Evolutionary conservation across 179 eudicot species (phyloP).

Genomic region (Corrigiola litoralis): DNA sequence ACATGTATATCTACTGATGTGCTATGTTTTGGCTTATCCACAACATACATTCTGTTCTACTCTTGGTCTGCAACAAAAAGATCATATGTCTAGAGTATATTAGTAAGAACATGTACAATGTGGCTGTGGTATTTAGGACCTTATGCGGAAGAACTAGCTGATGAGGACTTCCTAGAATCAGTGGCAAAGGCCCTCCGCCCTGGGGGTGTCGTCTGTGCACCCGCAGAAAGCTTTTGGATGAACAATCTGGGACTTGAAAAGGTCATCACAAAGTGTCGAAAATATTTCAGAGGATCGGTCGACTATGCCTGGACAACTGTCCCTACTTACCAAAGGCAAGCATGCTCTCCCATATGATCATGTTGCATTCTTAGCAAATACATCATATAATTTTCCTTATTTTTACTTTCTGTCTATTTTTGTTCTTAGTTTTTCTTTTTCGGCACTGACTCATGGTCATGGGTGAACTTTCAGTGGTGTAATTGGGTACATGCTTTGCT

Average conservation of each 20-base stretch:
- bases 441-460: background rate
- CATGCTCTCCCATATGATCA: background rate
- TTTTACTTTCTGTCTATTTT: too few species aligned
- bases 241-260: slow-evolving; percentile 4
- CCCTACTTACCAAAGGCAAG: slow-evolving; percentile 30
- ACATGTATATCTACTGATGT: too few species aligned
- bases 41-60: too few species aligned
- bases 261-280: slow-evolving; percentile 10
- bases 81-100: too few species aligned
- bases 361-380: too few species aligned
- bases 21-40: too few species aligned
- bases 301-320: slow-evolving; percentile 37
- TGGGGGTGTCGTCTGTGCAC: slow-evolving; percentile 35
- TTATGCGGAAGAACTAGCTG: slow-evolving; percentile 22
- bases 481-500: slow-evolving; percentile 41
- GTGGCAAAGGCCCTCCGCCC: slow-evolving; percentile 32
- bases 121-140: slow-evolving; percentile 20
- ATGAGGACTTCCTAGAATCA: slow-evolving; percentile 20
- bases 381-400: too few species aligned
- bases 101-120: too few species aligned
- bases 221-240: slow-evolving; percentile 34
- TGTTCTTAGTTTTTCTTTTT: background rate
- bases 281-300: slow-evolving; percentile 30
- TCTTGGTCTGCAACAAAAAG: too few species aligned
- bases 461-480: slow-evolving; percentile 23